These are phyloP conservation scores for Diaporthe australafricana DNA, from an alignment of 2,329 filamentous ascomycete genomes.

Conservation along the genomic window DNA sequence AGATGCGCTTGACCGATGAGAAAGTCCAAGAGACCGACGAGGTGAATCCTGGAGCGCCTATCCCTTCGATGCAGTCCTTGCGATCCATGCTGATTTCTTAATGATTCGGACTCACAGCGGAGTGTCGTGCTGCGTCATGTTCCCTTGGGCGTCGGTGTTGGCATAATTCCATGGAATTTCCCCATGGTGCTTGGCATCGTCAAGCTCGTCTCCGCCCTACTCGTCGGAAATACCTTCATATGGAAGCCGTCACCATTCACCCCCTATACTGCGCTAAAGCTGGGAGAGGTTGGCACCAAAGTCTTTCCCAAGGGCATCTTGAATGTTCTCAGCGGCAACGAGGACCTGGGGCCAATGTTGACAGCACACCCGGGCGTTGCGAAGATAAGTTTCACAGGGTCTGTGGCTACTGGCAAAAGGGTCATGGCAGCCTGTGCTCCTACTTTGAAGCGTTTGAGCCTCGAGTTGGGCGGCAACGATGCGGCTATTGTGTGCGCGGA, in stretches of 20 bases:
- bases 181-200: constrained; percentile 48
- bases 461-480: constrained; percentile 61
- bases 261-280: constrained; percentile 52
- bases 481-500: constrained; percentile 58
- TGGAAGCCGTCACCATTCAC: constrained; percentile 60
- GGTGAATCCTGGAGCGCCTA: neutral
- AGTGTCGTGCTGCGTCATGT: constrained; percentile 23
- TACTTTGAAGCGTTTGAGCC: constrained; percentile 58
- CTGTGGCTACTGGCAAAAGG: constrained; percentile 46
- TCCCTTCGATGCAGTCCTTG: neutral
- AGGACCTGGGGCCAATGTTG: constrained; percentile 55
- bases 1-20: constrained; percentile 20
- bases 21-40: constrained; percentile 15
- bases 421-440: constrained; percentile 55
- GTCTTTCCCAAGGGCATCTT: constrained; percentile 58
- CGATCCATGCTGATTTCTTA: neutral
- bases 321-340: constrained; percentile 56
- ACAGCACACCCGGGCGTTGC: constrained; percentile 42
- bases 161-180: constrained; percentile 65
- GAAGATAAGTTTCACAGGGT: constrained; percentile 60
- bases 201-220: constrained; percentile 56
- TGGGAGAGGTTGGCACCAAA: constrained; percentile 52
- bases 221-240: constrained; percentile 61
- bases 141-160: constrained; percentile 55
- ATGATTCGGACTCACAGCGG: neutral